Evolutionary conservation across 352 stramenopile species (phyloP), one percentile per base, ranked within the genome.

Genomic region (Globisporangium nagaii): DNA sequence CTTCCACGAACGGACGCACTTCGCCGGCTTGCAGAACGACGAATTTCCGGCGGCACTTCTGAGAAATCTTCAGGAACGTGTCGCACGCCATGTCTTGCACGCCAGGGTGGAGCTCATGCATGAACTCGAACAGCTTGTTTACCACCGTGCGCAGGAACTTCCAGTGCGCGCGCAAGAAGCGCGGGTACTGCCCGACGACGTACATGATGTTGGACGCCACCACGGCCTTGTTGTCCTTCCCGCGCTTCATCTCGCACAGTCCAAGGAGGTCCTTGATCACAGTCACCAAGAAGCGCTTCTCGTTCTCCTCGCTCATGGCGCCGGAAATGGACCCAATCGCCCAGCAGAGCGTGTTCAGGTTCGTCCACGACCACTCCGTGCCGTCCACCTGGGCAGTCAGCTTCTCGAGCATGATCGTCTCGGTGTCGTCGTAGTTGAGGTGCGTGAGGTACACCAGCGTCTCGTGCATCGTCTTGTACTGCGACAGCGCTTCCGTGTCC

Each of bases 141-240:
- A 99, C 97, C n/a, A 99, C 98, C 1, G 98, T 99, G 56, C 98
- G 97, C 25, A 99, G 73, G 69, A 99, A 99, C 76, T 99, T 99
- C 97, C 97, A 99, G 75, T 99, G 97, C 9, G 93, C 93, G 49
- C 96, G 96, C 32, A 99, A 69, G 71, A 99, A 99, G 2, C 98
- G 94, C 37, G 98, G 98, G 73, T 99, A 99, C 78, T 99, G 97
- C 3, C 97, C 97, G 24, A 99, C 97, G 22, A 99, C 97, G 68
- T 99, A 99, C 97, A 99, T 99, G 63, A 99, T 99, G 72, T 99
- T 99, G 56, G 90, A 98, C 4, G 98, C 98, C 34, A 99, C 87
- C 7, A 99, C 96, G 17, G 97, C 97, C 73, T 99, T 99, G 84
- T 99, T 99, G 71, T 99, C 97, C 70, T 99, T 99, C 31, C 96